Conservation (phyloP, 352 stramenopile genomes). For the Phytophthora pinifolia region DNA sequence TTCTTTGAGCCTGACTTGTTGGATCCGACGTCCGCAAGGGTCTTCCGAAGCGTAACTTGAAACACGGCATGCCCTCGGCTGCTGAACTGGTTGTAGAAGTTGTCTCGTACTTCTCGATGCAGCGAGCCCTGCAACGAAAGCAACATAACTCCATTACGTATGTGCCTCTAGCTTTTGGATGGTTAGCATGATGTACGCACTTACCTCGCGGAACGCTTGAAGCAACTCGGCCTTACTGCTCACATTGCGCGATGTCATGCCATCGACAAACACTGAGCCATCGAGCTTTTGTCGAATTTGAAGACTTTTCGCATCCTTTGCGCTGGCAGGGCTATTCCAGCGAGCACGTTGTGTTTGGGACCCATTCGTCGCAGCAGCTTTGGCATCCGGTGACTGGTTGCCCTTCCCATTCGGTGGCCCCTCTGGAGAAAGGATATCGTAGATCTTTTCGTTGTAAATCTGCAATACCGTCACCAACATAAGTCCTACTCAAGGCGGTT, state of each 20-base stretch:
- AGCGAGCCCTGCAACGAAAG: slow-evolving; percentile 42
- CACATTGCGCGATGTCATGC: slow-evolving; percentile 58
- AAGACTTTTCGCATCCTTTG: slow-evolving; percentile 55
- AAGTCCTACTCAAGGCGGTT: no score
- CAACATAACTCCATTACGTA: neutral
- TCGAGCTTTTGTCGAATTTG: slow-evolving; percentile 67
- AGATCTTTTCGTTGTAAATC: slow-evolving; percentile 86
- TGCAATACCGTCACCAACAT: slow-evolving; percentile 7
- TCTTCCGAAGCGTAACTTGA: slow-evolving; percentile 61
- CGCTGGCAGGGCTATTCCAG: slow-evolving; percentile 53
- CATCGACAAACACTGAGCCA: slow-evolving; percentile 68
- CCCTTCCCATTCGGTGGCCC: slow-evolving; percentile 4
- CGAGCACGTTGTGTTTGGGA: slow-evolving; percentile 32
- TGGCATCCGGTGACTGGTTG: slow-evolving; percentile 16
- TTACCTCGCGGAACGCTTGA: slow-evolving; percentile 60
- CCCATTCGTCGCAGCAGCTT: slow-evolving; percentile 12
- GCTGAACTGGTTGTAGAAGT: slow-evolving; percentile 73
- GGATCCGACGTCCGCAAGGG: slow-evolving; percentile 10
- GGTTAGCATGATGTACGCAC: neutral
- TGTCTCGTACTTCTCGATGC: slow-evolving; percentile 71
- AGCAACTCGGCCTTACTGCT: slow-evolving; percentile 47
- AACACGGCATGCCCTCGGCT: slow-evolving; percentile 74
- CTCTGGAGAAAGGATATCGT: slow-evolving; percentile 57
- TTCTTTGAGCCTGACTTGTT: slow-evolving; percentile 19
- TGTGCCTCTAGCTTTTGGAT: neutral